Evolutionary conservation across 768 basidiomycete genomes (phyloP).

Genomic region (Leccinellum rugosiceps): DNA sequence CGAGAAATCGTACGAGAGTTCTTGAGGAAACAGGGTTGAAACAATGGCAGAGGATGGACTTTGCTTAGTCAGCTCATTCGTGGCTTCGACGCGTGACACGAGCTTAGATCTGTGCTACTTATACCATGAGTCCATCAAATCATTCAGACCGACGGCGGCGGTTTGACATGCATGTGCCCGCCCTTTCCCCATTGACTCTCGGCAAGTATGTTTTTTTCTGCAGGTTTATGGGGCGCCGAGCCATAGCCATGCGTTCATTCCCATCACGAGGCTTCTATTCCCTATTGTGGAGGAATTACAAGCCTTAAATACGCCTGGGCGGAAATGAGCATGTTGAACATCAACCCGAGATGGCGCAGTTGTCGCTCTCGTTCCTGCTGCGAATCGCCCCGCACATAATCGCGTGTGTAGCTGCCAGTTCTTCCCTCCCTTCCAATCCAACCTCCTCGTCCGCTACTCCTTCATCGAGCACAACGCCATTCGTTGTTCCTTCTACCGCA

Average conservation of each 20-base stretch:
- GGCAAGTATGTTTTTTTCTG: not conserved
- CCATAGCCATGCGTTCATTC: not conserved
- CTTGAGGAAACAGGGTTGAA: too few relatives aligned
- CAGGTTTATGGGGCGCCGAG: not conserved
- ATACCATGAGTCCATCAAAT: too few relatives aligned
- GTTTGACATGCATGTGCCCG: not conserved
- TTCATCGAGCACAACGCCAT: not conserved
- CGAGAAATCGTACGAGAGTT: not conserved
- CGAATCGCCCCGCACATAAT: constrained; percentile 6
- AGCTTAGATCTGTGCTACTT: too few relatives aligned
- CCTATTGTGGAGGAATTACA: not conserved
- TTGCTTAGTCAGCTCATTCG: not conserved
- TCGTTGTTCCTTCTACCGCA: not conserved
- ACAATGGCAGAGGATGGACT: too few relatives aligned
- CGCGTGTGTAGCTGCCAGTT: not conserved
- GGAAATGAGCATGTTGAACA: not conserved
- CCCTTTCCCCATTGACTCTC: constrained; percentile 1
- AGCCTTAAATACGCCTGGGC: constrained; percentile 3
- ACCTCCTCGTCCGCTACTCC: not conserved
- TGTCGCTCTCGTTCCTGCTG: constrained; percentile 14
- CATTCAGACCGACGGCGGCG: not conserved
- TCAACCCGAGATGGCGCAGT: constrained; percentile 13
- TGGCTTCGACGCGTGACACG: too few relatives aligned
- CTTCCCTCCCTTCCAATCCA: not conserved
- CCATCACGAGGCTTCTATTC: not conserved